Evolutionary conservation across 163 green algal species (phyloP), one percentile per base, ranked within the genome.

Genomic region (Scenedesmus sp.): DNA sequence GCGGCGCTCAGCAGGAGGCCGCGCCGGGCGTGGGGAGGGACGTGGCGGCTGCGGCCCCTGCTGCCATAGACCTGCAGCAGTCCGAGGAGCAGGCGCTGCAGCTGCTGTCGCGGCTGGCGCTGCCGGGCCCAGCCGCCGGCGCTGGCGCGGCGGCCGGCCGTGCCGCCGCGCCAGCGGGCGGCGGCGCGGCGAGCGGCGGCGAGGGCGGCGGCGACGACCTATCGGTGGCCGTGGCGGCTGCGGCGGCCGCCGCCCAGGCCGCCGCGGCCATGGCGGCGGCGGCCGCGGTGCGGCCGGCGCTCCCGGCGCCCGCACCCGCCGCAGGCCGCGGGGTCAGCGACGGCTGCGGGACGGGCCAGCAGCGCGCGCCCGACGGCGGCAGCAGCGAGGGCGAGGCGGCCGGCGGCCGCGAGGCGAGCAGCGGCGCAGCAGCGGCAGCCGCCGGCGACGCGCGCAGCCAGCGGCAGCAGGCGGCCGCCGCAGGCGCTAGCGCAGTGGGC

Each of bases 51-150:
- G 58, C 58, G 15, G 20, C 22, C 22, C 58, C 22, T 15, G 58
- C 31, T 48, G 45, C 50, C 15, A 22, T 18, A 39, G 50, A 66
- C 31, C 67, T 65, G 67, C 31, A 75, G 45, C 66, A 45, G 6
- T 70, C 60, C 11, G 72, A 64, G 47, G 58, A 72, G 60, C 69
- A 77, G 24, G 69, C 69, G 24, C 54, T 77, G 51, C 53, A 66
- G 69, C 69, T 77, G 34, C 69, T 77, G 31, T 66, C 48, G 15
- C 44, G 69, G 14, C 69, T 77, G 20, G 33, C 36, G 31, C 36
- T 77, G 11, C 69, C 69, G 5, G 39, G 36, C 36, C 5, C 36
- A 14, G 63, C 18, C 18, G 1, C 44, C 17, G 24, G 63, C 31
- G n/a, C 31, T 14, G 39, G 9, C 29, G 33, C 63, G 22, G 39